Evolutionary conservation across 1,284 basidiomycete species (phyloP), one percentile per base, ranked within the genome.

Genomic region (Erythrobasidium hasegawianum): DNA sequence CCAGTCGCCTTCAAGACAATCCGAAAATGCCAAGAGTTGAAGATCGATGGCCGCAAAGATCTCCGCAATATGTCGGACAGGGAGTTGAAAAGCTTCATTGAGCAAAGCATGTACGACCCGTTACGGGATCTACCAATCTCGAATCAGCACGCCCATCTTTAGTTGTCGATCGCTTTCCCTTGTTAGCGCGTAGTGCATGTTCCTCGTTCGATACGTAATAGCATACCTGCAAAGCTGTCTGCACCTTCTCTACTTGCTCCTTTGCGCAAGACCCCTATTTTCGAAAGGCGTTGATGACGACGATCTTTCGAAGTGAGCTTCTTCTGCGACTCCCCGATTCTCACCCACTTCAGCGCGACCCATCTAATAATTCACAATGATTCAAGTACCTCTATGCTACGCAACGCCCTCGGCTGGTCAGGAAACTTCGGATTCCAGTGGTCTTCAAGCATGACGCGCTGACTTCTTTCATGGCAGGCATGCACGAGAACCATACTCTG

Each of bases 21-120:
- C 72, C 83, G 85, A 62, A 81, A 84, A 43, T 88, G 90, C 38
- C 89, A 93, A 76, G 82, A 70, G 45, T 59, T 71, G 33, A 69
- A 65, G 11, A 68, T 75, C 50, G 73, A 73, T 61, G 54, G 68
- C 29, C 62, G 67, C 45, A 67, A 70, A 29, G 49, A 68, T 57
- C 81, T 90, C n/a, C 81, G 84, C 49, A 72, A 72, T 16, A 80
- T 85, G 80, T 80, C 73, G 70, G 86, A 89, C 72, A 75, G 72
- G 0, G 80, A 85, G 61, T 77, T 90, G 40, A 69, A 83, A 18
- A 77, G 74, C 39, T 84, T 83, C 71, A 80, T 89, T 49, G 78
- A 80, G 67, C 75, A 76, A 59, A 86, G 83, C 77, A 88, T 88
- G 86, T 89, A 87, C 86, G 82, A 80, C 59, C 87, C 88, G 10